Evolutionary conservation across 441 rosid genomes (phyloP), one percentile per base, ranked within the genome.

Genomic region (Omphalea diandra): DNA sequence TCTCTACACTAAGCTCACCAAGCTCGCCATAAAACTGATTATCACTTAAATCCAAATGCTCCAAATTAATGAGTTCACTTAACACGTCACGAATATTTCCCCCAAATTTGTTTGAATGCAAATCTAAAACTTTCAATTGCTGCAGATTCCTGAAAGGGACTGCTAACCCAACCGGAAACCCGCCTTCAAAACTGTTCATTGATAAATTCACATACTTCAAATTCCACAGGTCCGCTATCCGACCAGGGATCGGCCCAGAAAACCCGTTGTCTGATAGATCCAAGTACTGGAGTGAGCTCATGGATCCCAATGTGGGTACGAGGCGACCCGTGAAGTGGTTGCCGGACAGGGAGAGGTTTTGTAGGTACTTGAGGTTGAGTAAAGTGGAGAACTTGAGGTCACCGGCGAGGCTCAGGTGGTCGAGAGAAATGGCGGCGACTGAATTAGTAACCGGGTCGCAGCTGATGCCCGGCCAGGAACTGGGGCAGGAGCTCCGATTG

Each of bases 231-330:
- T 87, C 89, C 41, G 84, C 76, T 89, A 94, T 86, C 86, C 94
- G 89, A 26, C 76, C 87, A 46, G 98, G 98, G 75, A 94, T 87
- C 68, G 98, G 91, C 12, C 98, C 98, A 32, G 87, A 80, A 73
- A 94, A 94, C 52, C 60, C 57, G 73, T 94, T 94, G 31, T 78
- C 46, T 0, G 98, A 94, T 68, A 94, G 98, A 94, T 94, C 97
- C 83, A 94, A 77, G 77, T 76, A 65, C 82, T 87, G 83, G 56
- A 94, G 83, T 49, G 97, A 77, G 27, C 71, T 78, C 40, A 94
- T 84, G n/a, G 80, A 66, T n/a, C 97, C 97, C 77, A 94, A 79
- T 31, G 90, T 70, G 73, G 98, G 98, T 7, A 86, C 90, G 17
- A 91, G 66, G 56, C 98, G 86, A 65, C 98, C 98, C 17, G 94